These are phyloP conservation scores for Didymella keratinophila DNA, from an alignment of 2,329 filamentous ascomycete species.

Conservation along the genomic window DNA sequence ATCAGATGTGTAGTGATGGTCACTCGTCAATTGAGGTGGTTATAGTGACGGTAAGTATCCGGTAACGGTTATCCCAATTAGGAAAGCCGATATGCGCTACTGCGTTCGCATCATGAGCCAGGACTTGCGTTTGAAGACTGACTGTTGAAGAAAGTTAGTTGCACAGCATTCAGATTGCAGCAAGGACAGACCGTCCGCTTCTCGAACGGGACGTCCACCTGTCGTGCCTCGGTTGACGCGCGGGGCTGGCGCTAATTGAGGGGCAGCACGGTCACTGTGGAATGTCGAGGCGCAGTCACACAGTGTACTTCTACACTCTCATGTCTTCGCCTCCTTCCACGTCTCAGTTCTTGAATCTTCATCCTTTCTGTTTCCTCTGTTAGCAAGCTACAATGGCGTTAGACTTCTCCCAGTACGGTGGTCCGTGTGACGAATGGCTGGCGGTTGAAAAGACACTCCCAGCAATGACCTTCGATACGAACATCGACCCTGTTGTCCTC, in stretches of 20 bases:
- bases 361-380: background rate
- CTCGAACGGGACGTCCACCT: background rate
- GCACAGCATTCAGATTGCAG: background rate
- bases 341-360: background rate
- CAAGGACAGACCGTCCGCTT: background rate
- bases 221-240: slow-evolving; percentile 22
- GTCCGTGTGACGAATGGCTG: slow-evolving; percentile 46
- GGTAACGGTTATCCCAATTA: slow-evolving; percentile 7
- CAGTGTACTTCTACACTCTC: background rate
- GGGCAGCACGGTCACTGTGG: slow-evolving; percentile 7
- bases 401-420: slow-evolving; percentile 43
- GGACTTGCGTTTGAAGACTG: background rate
- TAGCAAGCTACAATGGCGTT: slow-evolving; percentile 18
- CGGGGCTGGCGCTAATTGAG: slow-evolving; percentile 22
- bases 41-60: background rate
- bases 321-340: background rate
- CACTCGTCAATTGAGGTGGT: background rate
- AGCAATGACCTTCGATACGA: slow-evolving; percentile 32
- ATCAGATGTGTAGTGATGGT: background rate
- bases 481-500: slow-evolving; percentile 25
- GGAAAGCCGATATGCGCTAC: slow-evolving; percentile 6
- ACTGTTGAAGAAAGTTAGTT: background rate
- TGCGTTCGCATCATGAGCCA: background rate
- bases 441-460: slow-evolving; percentile 41
- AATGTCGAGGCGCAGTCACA: background rate